Conservation (phyloP, 2,329 filamentous ascomycete species). For the Niveomyces coronatus region DNA sequence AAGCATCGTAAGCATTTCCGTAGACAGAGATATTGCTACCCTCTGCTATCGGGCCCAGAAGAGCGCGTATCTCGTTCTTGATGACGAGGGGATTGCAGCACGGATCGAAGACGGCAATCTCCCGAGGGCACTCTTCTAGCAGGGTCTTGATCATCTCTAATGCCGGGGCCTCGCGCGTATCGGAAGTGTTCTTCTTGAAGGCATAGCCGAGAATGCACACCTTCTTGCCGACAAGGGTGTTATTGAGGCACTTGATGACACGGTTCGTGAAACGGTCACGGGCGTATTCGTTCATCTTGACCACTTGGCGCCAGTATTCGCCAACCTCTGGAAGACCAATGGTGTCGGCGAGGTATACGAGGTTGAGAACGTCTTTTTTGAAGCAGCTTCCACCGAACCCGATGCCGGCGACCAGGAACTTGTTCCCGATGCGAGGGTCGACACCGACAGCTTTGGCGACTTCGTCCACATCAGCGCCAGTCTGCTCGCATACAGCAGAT, state of each 20-base stretch:
- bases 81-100: conserved; percentile 43
- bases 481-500: conserved; percentile 68
- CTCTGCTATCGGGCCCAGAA: conserved; percentile 29
- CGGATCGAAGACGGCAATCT: conserved; percentile 61
- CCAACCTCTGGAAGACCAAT: conserved; percentile 61
- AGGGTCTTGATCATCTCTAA: conserved; percentile 57
- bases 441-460: conserved; percentile 57
- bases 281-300: conserved; percentile 69
- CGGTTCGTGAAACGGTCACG: conserved; percentile 56
- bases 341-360: conserved; percentile 63
- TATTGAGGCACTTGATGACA: conserved; percentile 57
- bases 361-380: conserved; percentile 66
- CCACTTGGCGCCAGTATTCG: conserved; percentile 64
- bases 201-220: conserved; percentile 64
- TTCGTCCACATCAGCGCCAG: conserved; percentile 66
- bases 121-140: conserved; percentile 50
- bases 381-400: conserved; percentile 77
- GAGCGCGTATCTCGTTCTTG: conserved; percentile 37
- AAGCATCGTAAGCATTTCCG: conserved; percentile 39
- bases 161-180: conserved; percentile 62
- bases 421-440: conserved; percentile 60
- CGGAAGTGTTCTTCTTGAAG: conserved; percentile 71
- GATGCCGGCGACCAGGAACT: conserved; percentile 64
- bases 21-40: conserved; percentile 37
- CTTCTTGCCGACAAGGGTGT: conserved; percentile 60